These are phyloP conservation scores for Iberis pinnata DNA, from an alignment of 345 rosid species.

Conservation along the genomic window DNA sequence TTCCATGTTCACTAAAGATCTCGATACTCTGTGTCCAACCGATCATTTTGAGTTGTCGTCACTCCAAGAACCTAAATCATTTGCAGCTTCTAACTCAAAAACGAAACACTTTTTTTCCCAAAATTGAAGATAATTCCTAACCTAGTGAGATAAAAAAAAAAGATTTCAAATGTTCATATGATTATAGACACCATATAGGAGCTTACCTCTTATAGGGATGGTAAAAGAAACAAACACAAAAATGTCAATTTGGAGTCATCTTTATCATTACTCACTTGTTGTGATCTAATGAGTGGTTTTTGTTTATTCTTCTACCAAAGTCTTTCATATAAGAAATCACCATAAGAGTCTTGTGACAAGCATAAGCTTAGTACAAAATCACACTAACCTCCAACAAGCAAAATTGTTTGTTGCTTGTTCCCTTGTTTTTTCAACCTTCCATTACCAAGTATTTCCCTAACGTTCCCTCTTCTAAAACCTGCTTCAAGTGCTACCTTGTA, in stretches of 20 bases:
- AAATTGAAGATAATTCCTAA: not conserved
- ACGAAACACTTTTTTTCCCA: not conserved
- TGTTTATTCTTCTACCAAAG: constrained; percentile 45
- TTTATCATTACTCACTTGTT: constrained; percentile 53
- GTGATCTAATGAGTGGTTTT: constrained; percentile 46
- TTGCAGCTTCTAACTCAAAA: constrained; percentile 14
- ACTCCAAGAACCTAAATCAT: constrained; percentile 53
- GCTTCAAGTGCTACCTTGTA: constrained; percentile 81
- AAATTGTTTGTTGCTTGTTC: constrained; percentile 48
- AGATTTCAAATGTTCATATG: not conserved
- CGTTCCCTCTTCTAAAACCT: constrained; percentile 63
- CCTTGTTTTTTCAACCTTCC: constrained; percentile 55
- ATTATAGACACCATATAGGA: not conserved
- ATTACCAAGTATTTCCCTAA: constrained; percentile 58
- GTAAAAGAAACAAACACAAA: constrained; percentile 67
- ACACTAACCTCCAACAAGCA: constrained; percentile 58
- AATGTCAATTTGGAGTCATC: constrained; percentile 59
- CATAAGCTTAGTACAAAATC: constrained; percentile 12
- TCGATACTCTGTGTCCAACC: constrained; percentile 51
- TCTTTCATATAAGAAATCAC: constrained; percentile 18
- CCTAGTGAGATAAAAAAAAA: not conserved
- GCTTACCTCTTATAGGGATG: constrained; percentile 82
- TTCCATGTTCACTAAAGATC: constrained; percentile 66
- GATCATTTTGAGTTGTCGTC: constrained; percentile 55
- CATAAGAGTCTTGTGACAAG: not conserved